phyloP scores from a whole-genome alignment of 306 rosid species.

The Canavalia ensiformis region DNA sequence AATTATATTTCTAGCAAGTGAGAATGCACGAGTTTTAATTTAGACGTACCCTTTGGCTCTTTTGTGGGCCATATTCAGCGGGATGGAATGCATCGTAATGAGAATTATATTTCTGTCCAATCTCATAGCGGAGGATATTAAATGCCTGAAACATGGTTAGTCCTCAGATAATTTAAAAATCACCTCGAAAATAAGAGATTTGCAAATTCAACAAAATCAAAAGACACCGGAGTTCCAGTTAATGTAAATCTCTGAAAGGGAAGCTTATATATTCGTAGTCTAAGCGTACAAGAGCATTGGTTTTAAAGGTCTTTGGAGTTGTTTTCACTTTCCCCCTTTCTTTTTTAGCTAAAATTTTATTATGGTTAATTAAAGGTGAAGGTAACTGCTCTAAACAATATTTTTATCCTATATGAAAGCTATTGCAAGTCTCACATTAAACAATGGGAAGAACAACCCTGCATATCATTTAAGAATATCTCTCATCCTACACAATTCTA shows the following conservation, averaged over 20 bases:
- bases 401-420: not conserved
- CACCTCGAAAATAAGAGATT: slow-evolving; percentile 57
- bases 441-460: too few species aligned
- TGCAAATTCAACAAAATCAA: slow-evolving; percentile 53
- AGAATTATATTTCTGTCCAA: slow-evolving; percentile 83
- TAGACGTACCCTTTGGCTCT: slow-evolving; percentile 79
- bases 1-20: slow-evolving; percentile 6
- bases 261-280: slow-evolving; percentile 4
- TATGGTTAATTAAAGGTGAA: slow-evolving; percentile 10
- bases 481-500: too few species aligned
- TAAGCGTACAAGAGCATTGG: slow-evolving; percentile 2
- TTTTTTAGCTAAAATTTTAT: not conserved
- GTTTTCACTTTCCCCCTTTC: not conserved
- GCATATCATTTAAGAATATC: too few species aligned
- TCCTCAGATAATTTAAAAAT: slow-evolving; percentile 58
- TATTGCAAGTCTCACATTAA: not conserved
- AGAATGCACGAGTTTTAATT: slow-evolving; percentile 30
- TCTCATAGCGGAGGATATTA: slow-evolving; percentile 79
- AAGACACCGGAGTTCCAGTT: slow-evolving; percentile 24
- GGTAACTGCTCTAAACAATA: not conserved
- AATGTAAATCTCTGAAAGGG: slow-evolving; percentile 11
- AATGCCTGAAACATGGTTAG: slow-evolving; percentile 84
- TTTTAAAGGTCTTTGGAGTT: slow-evolving; percentile 6
- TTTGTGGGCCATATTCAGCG: slow-evolving; percentile 72
- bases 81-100: slow-evolving; percentile 78